These are phyloP conservation scores for Coemansia sp. DNA, from an alignment of 192 early-diverging fungal genomes.

Conservation along the genomic window DNA sequence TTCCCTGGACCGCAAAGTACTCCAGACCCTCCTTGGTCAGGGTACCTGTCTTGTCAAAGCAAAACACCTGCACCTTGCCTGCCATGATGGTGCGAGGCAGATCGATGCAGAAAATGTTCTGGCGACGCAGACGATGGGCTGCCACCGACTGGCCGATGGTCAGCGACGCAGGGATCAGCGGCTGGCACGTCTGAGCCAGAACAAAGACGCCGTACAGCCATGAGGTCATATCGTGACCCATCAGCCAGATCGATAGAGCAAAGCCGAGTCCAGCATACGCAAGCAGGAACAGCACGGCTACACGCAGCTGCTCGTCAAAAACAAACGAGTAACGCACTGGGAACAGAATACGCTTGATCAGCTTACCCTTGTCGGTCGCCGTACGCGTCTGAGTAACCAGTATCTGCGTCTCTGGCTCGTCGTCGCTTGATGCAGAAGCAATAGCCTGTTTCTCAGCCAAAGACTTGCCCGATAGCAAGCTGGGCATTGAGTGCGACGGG, in stretches of 20 bases:
- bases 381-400: constrained; percentile 68
- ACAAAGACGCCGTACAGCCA: constrained; percentile 70
- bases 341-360: constrained; percentile 77
- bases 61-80: constrained; percentile 65
- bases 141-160: constrained; percentile 65
- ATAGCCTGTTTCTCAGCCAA: neutral
- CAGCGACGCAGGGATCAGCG: constrained; percentile 63
- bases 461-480: constrained; percentile 1
- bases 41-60: constrained; percentile 70
- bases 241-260: constrained; percentile 58
- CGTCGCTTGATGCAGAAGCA: neutral
- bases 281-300: constrained; percentile 65
- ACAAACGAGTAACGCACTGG: constrained; percentile 70
- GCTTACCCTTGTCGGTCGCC: constrained; percentile 63
- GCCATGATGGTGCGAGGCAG: constrained; percentile 61
- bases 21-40: constrained; percentile 67
- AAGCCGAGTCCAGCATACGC: constrained; percentile 67
- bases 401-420: constrained; percentile 55
- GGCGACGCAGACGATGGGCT: constrained; percentile 51
- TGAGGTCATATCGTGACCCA: constrained; percentile 57
- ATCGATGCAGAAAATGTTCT: constrained; percentile 65
- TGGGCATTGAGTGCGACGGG: constrained; percentile 7
- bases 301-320: constrained; percentile 77
- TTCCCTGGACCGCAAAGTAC: constrained; percentile 51
- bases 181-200: constrained; percentile 67